Base-by-base conservation (phyloP, 2,329 filamentous ascomycete species). In the Aspergillus puulaauensis region DNA sequence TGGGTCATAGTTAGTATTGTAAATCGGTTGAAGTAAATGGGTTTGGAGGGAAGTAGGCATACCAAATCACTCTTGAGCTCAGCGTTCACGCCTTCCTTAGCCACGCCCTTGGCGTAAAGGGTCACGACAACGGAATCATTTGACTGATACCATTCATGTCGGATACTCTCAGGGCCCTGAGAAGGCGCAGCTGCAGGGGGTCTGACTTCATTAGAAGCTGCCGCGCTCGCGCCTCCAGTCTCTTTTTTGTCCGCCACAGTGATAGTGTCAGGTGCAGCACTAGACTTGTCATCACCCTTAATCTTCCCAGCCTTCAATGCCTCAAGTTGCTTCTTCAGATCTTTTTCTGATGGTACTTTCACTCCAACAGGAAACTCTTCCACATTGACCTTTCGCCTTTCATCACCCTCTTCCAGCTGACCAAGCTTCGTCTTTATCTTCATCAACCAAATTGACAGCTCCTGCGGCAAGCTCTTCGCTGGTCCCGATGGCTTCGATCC, bases 141-240 rank as follows among this genome's bases (percentile, higher is more conserved):
- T 46, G 81, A 86, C 67, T 90, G 86, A 65, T 88, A 89, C 86
- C 86, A 90, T 58, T 90, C 87, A 65, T 88, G 81, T 56, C 86
- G 82, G 63, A 89, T 83, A 69, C 88, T 88, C 58, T 82, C 79
- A 5, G 82, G 46, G 14, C 12, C 14, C 44, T 52, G 49, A 17
- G 37, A 27, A 40, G 57, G 15, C 14, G 47, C 47, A n/a, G 52
- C n/a, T 7, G 35, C 19, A n/a, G 52, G 35, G 43, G 53, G 44
- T 39, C 56, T 51, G 37, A 17, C 23, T 14, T 52, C 43, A n/a
- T 40, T 52, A 41, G 45, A 19, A 37, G 48, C 31, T 2, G 39
- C 53, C 19, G 23, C 17, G 39, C 31, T 40, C 23, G 27, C 11
- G 19, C n/a, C 31, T 3, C 17, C 46, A 8, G 45, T 37, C 19